Conservation (phyloP, 2,329 filamentous ascomycete species). For the Hymenoscyphus linearis region DNA sequence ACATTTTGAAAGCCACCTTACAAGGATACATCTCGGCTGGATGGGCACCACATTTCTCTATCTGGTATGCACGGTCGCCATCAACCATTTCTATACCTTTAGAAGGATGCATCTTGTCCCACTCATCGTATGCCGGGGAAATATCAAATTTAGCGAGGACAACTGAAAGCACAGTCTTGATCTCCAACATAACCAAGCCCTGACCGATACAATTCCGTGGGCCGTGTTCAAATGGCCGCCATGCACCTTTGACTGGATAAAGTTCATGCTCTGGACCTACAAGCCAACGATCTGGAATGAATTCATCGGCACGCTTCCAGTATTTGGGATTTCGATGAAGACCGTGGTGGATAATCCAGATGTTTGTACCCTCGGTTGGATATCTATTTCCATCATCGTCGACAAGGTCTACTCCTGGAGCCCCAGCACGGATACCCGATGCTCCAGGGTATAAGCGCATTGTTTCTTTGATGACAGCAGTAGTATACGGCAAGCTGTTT, state of each 20-base stretch:
- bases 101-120: slow-evolving; percentile 12
- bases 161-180: slow-evolving; percentile 43
- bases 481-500: slow-evolving; percentile 20
- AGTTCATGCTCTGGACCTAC: slow-evolving; percentile 32
- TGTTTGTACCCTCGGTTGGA: slow-evolving; percentile 14
- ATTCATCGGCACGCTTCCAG: slow-evolving; percentile 40
- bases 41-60: slow-evolving; percentile 15
- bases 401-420: slow-evolving; percentile 8
- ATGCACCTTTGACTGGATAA: slow-evolving; percentile 39
- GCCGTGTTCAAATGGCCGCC: slow-evolving; percentile 50
- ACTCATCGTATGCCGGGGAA: slow-evolving; percentile 19
- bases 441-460: slow-evolving; percentile 18
- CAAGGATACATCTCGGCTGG: slow-evolving; percentile 18
- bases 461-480: slow-evolving; percentile 21
- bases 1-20: slow-evolving; percentile 33
- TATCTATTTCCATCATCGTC: slow-evolving; percentile 15
- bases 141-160: slow-evolving; percentile 34
- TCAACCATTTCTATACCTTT: slow-evolving; percentile 13
- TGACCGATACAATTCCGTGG: slow-evolving; percentile 52
- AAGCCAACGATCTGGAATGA: slow-evolving; percentile 45
- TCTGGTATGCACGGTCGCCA: slow-evolving; percentile 19
- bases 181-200: slow-evolving; percentile 45
- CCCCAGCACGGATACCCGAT: slow-evolving; percentile 13
- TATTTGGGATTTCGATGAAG: slow-evolving; percentile 36
- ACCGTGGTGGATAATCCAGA: slow-evolving; percentile 15